Evolutionary conservation across 2,329 filamentous ascomycete genomes (phyloP).

Genomic region (Phyllosticta paracitricarpa): DNA sequence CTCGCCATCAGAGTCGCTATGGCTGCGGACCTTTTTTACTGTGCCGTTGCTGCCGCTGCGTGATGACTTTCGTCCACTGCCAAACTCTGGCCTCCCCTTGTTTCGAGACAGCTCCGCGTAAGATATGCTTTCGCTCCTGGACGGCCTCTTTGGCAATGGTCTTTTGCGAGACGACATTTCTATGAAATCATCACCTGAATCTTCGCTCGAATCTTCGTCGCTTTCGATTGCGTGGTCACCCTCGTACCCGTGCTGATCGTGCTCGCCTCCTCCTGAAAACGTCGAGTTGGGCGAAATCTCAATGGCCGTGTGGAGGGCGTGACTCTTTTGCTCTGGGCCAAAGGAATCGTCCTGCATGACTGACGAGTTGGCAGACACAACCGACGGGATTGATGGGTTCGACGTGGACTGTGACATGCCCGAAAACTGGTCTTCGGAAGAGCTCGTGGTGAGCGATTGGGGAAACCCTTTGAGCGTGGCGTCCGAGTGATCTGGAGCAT

Average conservation of each 20-base stretch:
- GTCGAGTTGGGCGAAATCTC: not conserved
- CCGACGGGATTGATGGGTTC: slow-evolving; percentile 42
- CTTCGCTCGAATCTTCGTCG: slow-evolving; percentile 30
- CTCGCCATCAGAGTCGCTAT: slow-evolving; percentile 9
- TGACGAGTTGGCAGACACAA: slow-evolving; percentile 39
- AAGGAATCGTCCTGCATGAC: slow-evolving; percentile 27
- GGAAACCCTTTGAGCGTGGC: slow-evolving; percentile 2
- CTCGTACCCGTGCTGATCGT: slow-evolving; percentile 29
- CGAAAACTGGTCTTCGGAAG: slow-evolving; percentile 39
- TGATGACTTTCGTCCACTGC: slow-evolving; percentile 20
- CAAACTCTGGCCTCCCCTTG: slow-evolving; percentile 19
- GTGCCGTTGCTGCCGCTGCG: slow-evolving; percentile 42
- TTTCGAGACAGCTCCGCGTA: slow-evolving; percentile 27
- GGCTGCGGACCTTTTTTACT: slow-evolving; percentile 35
- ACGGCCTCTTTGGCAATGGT: slow-evolving; percentile 2
- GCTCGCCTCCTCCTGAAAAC: not conserved
- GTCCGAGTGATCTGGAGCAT: not conserved
- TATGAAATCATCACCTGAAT: slow-evolving; percentile 28
- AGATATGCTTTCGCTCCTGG: slow-evolving; percentile 25
- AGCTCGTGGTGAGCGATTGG: slow-evolving; percentile 28
- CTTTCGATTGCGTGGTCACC: slow-evolving; percentile 31
- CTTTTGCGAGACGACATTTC: slow-evolving; percentile 17
- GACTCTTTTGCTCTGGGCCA: slow-evolving; percentile 10
- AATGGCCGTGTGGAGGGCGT: not conserved
- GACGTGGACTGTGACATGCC: slow-evolving; percentile 40